Percentiles rank a stretch among this genome's conserved stretches.
Conservation (phyloP, 352 stramenopile species). For the Poterioochromonas sp. region DNA sequence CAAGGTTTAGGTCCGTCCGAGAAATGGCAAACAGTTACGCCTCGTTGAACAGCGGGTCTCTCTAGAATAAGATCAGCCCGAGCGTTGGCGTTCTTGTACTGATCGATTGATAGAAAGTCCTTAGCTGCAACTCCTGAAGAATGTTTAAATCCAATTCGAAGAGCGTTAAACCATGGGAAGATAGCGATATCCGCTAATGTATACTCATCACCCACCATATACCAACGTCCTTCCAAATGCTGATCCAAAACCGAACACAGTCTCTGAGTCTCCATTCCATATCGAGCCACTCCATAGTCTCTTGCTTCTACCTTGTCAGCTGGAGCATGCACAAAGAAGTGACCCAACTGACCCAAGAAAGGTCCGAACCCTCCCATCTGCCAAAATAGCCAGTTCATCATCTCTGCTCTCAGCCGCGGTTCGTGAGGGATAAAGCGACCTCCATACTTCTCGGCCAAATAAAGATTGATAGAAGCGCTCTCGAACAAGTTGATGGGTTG, state of each 20-base stretch:
- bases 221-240: slow-evolving; percentile 39
- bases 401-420: slow-evolving; percentile 22
- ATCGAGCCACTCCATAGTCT: slow-evolving; percentile 38
- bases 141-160: slow-evolving; percentile 35
- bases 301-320: slow-evolving; percentile 29
- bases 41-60: slow-evolving; percentile 36
- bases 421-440: not conserved
- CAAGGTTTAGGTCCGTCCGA: not conserved
- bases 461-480: slow-evolving; percentile 57
- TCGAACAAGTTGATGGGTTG: slow-evolving; percentile 56
- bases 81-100: slow-evolving; percentile 38
- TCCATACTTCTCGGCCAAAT: slow-evolving; percentile 57
- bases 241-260: slow-evolving; percentile 44
- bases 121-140: slow-evolving; percentile 2
- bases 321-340: slow-evolving; percentile 45
- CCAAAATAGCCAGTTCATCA: slow-evolving; percentile 48
- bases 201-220: slow-evolving; percentile 42
- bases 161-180: slow-evolving; percentile 42
- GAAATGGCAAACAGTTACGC: slow-evolving; percentile 26
- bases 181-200: slow-evolving; percentile 42
- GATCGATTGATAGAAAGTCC: slow-evolving; percentile 36
- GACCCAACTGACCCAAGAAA: slow-evolving; percentile 41
- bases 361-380: slow-evolving; percentile 40
- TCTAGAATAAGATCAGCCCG: slow-evolving; percentile 34
- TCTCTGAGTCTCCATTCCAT: slow-evolving; percentile 44